Conservation (phyloP, 768 basidiomycete genomes). For the Lentinula sp. region DNA sequence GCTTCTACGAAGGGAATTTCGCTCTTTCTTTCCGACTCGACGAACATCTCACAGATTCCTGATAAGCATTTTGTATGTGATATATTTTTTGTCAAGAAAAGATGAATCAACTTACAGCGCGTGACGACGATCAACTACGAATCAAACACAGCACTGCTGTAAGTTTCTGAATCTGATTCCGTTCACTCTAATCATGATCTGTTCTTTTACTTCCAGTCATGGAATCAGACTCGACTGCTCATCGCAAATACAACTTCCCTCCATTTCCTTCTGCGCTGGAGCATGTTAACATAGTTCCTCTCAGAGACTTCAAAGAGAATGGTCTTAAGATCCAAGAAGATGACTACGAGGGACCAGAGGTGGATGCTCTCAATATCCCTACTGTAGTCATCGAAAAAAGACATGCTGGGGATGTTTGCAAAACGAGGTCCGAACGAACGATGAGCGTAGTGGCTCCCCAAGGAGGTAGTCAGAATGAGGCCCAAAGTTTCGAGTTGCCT, state of each 20-base stretch:
- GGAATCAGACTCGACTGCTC: not conserved
- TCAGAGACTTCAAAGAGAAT: constrained; percentile 47
- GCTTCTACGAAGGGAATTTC: too few species aligned
- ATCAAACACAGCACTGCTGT: not conserved
- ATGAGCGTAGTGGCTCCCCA: not conserved
- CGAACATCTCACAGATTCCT: too few species aligned
- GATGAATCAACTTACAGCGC: too few species aligned
- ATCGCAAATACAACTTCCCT: constrained; percentile 15
- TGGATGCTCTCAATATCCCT: constrained; percentile 62
- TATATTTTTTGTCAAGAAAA: too few species aligned
- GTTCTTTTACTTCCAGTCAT: not conserved
- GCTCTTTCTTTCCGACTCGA: too few species aligned
- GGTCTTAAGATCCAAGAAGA: constrained; percentile 47
- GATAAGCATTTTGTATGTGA: too few species aligned
- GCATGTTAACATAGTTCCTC: constrained; percentile 46
- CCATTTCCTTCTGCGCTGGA: constrained; percentile 42
- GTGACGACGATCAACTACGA: too few species aligned
- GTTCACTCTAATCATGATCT: too few species aligned
- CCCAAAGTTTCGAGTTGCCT: not conserved
- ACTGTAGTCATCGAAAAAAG: constrained; percentile 50
- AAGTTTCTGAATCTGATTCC: not conserved
- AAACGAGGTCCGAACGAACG: constrained; percentile 37
- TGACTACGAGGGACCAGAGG: constrained; percentile 49
- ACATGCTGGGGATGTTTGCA: constrained; percentile 51
- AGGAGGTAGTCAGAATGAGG: not conserved